Percentiles rank a stretch among this genome's conserved stretches.
Conservation (phyloP, 2,329 filamentous ascomycete species). For the Botryotinia globosa region DNA sequence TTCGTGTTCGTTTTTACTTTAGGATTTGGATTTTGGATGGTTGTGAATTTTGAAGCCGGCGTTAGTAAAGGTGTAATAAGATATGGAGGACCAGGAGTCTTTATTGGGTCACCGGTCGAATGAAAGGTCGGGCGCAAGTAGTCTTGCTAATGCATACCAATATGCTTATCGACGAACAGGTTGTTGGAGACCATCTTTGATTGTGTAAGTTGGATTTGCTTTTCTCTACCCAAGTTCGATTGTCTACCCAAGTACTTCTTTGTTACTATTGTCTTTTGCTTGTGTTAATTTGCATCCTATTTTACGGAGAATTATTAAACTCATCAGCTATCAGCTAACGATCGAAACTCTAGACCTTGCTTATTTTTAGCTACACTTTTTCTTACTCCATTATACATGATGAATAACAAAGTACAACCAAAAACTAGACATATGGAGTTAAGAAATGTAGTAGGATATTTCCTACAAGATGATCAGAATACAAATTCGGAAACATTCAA, state of each 20-base stretch:
- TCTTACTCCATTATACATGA: conserved; percentile 30
- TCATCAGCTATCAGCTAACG: neutral
- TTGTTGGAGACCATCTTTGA: neutral
- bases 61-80: neutral
- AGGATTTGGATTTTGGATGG: neutral
- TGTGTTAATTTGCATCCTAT: neutral
- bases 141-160: conserved; percentile 7
- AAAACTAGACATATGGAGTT: conserved; percentile 44
- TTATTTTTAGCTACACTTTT: conserved; percentile 32
- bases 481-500: conserved; percentile 60
- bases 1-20: neutral
- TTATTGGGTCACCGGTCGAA: conserved; percentile 9
- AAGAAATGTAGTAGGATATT: conserved; percentile 59
- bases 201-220: neutral
- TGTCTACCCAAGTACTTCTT: neutral
- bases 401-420: conserved; percentile 27
- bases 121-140: conserved; percentile 3
- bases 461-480: conserved; percentile 59
- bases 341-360: conserved; percentile 26
- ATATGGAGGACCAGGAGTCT: conserved; percentile 21
- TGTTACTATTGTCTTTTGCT: neutral
- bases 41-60: neutral
- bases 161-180: conserved; percentile 10
- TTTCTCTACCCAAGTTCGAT: neutral
- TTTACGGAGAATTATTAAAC: neutral